Evolutionary conservation across 2,329 filamentous ascomycete genomes (phyloP).

Genomic region (Elsinoe australis): DNA sequence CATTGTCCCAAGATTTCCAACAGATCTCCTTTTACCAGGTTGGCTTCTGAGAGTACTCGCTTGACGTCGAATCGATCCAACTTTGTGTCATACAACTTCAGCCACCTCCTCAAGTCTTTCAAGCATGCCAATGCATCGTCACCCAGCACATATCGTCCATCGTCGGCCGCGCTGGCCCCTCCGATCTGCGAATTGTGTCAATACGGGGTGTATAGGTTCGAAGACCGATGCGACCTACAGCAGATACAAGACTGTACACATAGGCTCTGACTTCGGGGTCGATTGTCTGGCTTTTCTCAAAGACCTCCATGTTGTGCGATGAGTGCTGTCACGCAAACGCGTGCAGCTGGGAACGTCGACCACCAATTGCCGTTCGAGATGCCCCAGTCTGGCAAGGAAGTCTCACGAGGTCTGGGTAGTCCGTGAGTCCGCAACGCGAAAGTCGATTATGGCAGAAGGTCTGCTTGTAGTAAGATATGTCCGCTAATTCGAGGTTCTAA

Average conservation of each 20-base stretch:
- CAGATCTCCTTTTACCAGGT: slow-evolving; percentile 82
- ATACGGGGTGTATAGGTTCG: slow-evolving; percentile 26
- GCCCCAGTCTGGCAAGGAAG: not conserved
- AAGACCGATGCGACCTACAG: slow-evolving; percentile 52
- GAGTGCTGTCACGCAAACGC: no score
- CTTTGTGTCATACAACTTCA: slow-evolving; percentile 89
- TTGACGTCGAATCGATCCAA: slow-evolving; percentile 91
- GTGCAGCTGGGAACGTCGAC: no score
- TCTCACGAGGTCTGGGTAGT: no score
- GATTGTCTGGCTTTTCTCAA: slow-evolving; percentile 42
- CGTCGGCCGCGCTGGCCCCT: slow-evolving; percentile 69
- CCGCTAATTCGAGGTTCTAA: no score
- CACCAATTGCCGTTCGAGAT: no score
- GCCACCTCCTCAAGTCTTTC: slow-evolving; percentile 90
- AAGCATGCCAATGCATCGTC: slow-evolving; percentile 88
- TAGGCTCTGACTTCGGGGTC: slow-evolving; percentile 90
- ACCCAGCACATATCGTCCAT: slow-evolving; percentile 78
- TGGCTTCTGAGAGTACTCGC: slow-evolving; percentile 82
- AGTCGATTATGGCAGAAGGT: no score
- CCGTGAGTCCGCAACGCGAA: no score
- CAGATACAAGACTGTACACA: slow-evolving; percentile 87
- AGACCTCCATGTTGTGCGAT: slow-evolving; percentile 26
- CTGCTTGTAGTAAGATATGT: no score
- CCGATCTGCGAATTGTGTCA: slow-evolving; percentile 52
- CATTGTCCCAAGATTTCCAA: slow-evolving; percentile 80